phyloP scores from a whole-genome alignment of 192 early-diverging fungal genomes.

The Coemansia sp. region DNA sequence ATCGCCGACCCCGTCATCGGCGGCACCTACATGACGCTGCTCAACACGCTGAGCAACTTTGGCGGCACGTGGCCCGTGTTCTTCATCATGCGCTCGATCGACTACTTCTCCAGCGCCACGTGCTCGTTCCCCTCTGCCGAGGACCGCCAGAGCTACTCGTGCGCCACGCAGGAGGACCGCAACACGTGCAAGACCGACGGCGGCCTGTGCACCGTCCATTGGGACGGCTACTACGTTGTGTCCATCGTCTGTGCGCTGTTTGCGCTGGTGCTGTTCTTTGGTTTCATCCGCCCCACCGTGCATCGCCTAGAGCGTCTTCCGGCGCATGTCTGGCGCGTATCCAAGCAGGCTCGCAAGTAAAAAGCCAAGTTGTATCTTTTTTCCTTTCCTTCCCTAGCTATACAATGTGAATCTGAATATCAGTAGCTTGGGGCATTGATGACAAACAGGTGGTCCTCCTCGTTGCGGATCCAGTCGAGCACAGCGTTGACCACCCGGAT shows the following conservation, averaged over 20 bases:
- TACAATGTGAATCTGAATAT: neutral
- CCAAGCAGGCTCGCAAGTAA: conserved; percentile 33
- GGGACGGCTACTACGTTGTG: conserved; percentile 90
- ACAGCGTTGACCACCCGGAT: conserved; percentile 66
- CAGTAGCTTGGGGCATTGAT: conserved; percentile 74
- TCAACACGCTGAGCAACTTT: conserved; percentile 95
- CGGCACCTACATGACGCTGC: conserved; percentile 83
- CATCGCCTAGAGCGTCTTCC: conserved; percentile 59
- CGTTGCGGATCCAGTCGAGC: conserved; percentile 75
- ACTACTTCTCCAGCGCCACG: conserved; percentile 79
- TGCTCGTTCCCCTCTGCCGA: conserved; percentile 58
- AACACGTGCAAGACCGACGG: conserved; percentile 60
- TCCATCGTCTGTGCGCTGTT: conserved; percentile 69
- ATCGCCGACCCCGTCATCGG: conserved; percentile 96
- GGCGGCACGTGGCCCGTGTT: conserved; percentile 97
- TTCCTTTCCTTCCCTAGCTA: neutral
- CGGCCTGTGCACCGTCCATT: conserved; percentile 66
- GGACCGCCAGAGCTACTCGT: conserved; percentile 49
- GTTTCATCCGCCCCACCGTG: conserved; percentile 64
- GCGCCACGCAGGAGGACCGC: conserved; percentile 65
- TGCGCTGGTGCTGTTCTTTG: conserved; percentile 60
- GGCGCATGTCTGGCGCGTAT: conserved; percentile 48
- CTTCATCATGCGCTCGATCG: conserved; percentile 90
- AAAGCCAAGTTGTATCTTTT: neutral
- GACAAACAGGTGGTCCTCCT: conserved; percentile 75